A percentile compares a stretch with the other conserved stretches of the same genome.
phyloP scores from a whole-genome alignment of 257 asterid species.

The Hygrophila difformis region DNA sequence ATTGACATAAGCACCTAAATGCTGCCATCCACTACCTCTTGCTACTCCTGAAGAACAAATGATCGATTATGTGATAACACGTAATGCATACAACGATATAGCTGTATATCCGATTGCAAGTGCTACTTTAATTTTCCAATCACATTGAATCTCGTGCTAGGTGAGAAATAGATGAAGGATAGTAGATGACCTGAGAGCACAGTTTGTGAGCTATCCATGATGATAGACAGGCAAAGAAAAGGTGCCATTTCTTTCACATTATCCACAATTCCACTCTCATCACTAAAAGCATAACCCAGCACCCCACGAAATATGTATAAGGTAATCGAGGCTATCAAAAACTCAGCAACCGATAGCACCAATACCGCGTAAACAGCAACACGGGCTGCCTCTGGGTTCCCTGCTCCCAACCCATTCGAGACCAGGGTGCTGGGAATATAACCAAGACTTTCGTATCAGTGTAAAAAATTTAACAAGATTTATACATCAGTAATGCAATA shows the following conservation, averaged over 20 bases:
- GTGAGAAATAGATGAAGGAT: not conserved
- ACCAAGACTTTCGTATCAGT: not conserved
- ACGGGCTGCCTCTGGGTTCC: conserved; percentile 53
- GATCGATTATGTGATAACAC: not conserved
- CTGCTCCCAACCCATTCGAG: conserved; percentile 84
- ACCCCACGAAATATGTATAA: conserved; percentile 35
- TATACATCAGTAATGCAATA: not conserved
- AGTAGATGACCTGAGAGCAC: conserved; percentile 45
- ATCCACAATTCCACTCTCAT: conserved; percentile 42
- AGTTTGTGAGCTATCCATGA: conserved; percentile 59
- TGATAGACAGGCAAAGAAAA: conserved; percentile 52
- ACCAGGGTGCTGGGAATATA: conserved; percentile 46
- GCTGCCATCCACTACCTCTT: conserved; percentile 90
- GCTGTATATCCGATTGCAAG: not conserved
- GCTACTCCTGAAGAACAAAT: conserved; percentile 48
- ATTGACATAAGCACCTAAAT: conserved; percentile 75
- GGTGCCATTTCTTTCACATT: conserved; percentile 58
- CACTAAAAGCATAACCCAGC: conserved; percentile 57
- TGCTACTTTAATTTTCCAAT: not conserved
- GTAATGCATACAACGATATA: not conserved
- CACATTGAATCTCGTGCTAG: not conserved
- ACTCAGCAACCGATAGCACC: conserved; percentile 41
- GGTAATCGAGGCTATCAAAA: conserved; percentile 37
- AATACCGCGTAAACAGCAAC: conserved; percentile 37
- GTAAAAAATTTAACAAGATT: too few relatives aligned